A percentile compares a stretch with the other conserved stretches of the same genome.
Evolutionary conservation across 2,329 filamentous ascomycete species (phyloP).

Genomic region (Fusarium torulosum): DNA sequence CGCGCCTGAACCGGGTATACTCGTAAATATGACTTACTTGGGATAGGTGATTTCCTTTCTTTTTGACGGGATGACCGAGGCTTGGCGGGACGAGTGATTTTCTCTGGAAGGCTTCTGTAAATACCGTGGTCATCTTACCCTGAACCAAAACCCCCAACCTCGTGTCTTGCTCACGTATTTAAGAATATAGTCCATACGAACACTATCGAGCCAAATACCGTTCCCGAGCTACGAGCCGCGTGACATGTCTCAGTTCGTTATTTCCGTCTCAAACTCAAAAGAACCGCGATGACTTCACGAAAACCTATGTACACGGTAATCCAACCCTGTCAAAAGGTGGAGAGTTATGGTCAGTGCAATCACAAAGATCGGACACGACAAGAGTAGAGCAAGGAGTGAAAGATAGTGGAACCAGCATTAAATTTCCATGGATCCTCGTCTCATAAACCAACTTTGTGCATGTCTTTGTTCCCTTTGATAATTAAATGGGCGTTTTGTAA

Average conservation of each 20-base stretch:
- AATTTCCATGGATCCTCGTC: constrained; percentile 11
- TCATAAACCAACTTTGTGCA: neutral
- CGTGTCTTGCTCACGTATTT: neutral
- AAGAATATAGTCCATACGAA: neutral
- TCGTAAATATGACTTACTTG: neutral
- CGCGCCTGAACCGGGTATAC: neutral
- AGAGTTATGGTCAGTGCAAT: constrained; percentile 13
- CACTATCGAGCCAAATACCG: neutral
- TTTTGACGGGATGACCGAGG: neutral
- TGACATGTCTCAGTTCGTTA: constrained; percentile 3
- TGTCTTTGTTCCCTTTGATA: neutral
- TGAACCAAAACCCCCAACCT: neutral
- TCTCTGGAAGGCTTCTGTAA: neutral
- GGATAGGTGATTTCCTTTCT: neutral
- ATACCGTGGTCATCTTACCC: constrained; percentile 1
- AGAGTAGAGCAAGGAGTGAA: neutral
- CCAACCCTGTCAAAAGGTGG: constrained; percentile 10
- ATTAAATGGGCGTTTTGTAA: neutral
- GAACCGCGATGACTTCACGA: constrained; percentile 21
- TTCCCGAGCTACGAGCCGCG: neutral
- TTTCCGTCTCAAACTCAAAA: neutral
- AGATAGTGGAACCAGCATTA: constrained; percentile 13
- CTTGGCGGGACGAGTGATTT: neutral
- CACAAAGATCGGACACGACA: constrained; percentile 9
- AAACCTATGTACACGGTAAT: neutral